Percentiles rank a stretch among this genome's conserved stretches.
Evolutionary conservation across 169 alveolate species (phyloP).

Genomic region (Cryptosporidium sp.): DNA sequence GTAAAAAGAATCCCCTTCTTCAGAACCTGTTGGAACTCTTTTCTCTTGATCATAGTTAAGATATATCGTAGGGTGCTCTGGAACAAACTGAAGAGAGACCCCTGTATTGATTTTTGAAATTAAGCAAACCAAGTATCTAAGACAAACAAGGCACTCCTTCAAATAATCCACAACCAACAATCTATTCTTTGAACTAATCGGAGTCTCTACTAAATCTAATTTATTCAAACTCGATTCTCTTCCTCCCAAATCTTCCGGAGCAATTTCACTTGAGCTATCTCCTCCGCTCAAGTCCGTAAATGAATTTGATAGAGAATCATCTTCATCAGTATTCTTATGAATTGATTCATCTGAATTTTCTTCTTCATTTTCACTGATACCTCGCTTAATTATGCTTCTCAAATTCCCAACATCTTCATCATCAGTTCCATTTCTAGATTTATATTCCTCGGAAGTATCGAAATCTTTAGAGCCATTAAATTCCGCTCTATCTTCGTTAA

Average conservation of each 20-base stretch:
- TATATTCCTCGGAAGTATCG: background rate
- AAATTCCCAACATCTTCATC: background rate
- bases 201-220: background rate
- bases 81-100: conserved; percentile 14
- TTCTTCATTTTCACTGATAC: background rate
- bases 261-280: background rate
- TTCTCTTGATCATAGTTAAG: background rate
- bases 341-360: conserved; percentile 3
- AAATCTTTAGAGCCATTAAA: background rate
- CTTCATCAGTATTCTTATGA: background rate
- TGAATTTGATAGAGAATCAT: background rate
- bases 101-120: conserved; percentile 21
- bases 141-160: conserved; percentile 57
- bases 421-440: conserved; percentile 8
- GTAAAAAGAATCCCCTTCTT: background rate
- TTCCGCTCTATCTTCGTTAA: background rate
- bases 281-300: background rate
- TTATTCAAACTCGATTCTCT: background rate
- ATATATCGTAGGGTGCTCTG: conserved; percentile 55
- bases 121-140: conserved; percentile 60
- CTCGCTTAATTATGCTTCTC: background rate
- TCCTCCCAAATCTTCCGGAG: background rate
- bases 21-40: background rate
- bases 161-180: background rate
- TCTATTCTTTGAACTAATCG: background rate